Conservation (phyloP, 1,139 yeast species). For the Yamadazyma siamensis region DNA sequence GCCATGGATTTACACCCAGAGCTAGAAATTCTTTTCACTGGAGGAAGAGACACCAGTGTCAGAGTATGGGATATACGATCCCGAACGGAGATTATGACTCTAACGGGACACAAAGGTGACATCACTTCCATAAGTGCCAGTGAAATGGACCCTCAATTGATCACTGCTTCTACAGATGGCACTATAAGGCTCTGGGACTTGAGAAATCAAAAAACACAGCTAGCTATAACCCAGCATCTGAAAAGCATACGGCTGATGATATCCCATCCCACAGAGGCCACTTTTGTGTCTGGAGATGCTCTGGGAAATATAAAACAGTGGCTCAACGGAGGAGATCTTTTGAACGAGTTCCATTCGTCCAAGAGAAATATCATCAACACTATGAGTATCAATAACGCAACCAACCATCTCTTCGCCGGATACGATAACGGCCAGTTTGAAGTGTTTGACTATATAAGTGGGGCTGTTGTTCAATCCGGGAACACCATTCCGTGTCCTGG, state of each 20-base stretch:
- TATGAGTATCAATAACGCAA: slow-evolving; percentile 55
- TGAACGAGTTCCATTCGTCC: slow-evolving; percentile 37
- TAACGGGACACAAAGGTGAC: slow-evolving; percentile 80
- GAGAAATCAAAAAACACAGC: slow-evolving; percentile 34
- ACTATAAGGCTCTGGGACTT: slow-evolving; percentile 86
- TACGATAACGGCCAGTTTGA: slow-evolving; percentile 79
- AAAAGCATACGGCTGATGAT: slow-evolving; percentile 76
- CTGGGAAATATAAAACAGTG: slow-evolving; percentile 82
- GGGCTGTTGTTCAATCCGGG: slow-evolving; percentile 57
- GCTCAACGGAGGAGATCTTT: slow-evolving; percentile 67
- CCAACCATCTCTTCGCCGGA: slow-evolving; percentile 74
- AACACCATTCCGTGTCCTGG: slow-evolving; percentile 64
- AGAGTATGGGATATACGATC: slow-evolving; percentile 94
- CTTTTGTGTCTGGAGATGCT: slow-evolving; percentile 73
- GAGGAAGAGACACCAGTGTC: slow-evolving; percentile 85
- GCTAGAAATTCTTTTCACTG: slow-evolving; percentile 79
- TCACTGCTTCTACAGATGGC: slow-evolving; percentile 80
- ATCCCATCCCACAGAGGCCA: slow-evolving; percentile 67
- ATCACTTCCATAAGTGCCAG: slow-evolving; percentile 68
- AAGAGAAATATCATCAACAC: slow-evolving; percentile 57
- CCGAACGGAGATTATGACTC: slow-evolving; percentile 67
- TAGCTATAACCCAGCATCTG: slow-evolving; percentile 79
- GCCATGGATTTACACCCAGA: slow-evolving; percentile 84
- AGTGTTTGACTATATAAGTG: slow-evolving; percentile 76
- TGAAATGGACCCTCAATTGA: slow-evolving; percentile 77